These are phyloP conservation scores for Pyrenophora graminea DNA, from an alignment of 2,329 filamentous ascomycete species.

Conservation along the genomic window DNA sequence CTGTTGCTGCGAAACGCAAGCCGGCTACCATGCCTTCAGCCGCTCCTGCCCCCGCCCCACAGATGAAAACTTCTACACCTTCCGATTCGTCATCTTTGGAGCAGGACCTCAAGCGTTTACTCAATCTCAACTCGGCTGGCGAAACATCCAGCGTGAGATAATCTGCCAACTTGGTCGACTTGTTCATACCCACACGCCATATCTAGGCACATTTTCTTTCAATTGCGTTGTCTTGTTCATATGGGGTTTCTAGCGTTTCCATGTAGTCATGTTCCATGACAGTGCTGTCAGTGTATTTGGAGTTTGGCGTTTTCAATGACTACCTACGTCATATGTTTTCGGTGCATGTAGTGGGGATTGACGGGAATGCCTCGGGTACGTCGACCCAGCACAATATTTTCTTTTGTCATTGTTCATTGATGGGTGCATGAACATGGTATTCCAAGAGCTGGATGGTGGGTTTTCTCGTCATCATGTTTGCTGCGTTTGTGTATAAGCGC, in stretches of 20 bases:
- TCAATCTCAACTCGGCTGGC: constrained; percentile 36
- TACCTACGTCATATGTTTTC: constrained; percentile 13
- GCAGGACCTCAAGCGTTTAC: constrained; percentile 44
- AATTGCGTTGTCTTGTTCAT: constrained; percentile 29
- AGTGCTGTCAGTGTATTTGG: constrained; percentile 21
- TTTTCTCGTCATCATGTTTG: constrained; percentile 16
- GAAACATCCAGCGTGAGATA: constrained; percentile 31
- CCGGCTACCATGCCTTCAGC: constrained; percentile 23
- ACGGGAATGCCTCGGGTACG: constrained; percentile 8
- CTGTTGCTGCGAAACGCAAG: constrained; percentile 40
- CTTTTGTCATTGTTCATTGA: constrained; percentile 20
- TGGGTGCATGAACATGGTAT: constrained; percentile 16
- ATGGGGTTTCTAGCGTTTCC: constrained; percentile 21
- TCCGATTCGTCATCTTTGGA: constrained; percentile 36
- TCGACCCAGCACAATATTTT: constrained; percentile 12
- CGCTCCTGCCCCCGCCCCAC: constrained; percentile 15
- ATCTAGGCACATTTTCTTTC: constrained; percentile 10
- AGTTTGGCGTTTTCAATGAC: constrained; percentile 27
- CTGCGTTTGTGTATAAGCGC: constrained; percentile 14
- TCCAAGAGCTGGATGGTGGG: constrained; percentile 14
- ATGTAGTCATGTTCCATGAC: constrained; percentile 28
- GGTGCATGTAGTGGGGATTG: constrained; percentile 19
- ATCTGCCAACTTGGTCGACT: constrained; percentile 11
- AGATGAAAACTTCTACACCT: constrained; percentile 18
- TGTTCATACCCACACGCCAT: constrained; percentile 30